phyloP scores from a whole-genome alignment of 176 grass and related monocot genomes.

The Ensete glaucum region DNA sequence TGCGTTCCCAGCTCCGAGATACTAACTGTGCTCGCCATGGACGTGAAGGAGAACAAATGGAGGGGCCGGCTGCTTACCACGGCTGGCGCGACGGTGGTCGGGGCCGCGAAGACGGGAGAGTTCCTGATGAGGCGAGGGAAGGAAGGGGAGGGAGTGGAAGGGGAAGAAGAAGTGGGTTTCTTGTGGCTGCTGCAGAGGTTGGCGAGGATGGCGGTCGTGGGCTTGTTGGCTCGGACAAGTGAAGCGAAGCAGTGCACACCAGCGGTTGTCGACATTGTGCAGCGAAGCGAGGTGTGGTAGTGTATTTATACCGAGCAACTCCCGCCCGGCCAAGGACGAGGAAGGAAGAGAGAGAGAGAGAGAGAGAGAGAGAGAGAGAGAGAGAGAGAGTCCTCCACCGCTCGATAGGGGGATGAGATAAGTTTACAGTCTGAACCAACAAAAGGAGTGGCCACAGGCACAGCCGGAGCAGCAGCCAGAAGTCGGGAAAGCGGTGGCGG shows the following conservation, averaged over 20 bases:
- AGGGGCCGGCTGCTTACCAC: no score
- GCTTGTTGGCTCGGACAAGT: constrained; percentile 16
- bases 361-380: not conserved
- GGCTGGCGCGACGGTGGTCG: constrained; percentile 7
- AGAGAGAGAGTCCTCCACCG: constrained; percentile 1
- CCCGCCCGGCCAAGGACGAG: not conserved
- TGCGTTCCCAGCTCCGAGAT: no score
- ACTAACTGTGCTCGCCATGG: no score
- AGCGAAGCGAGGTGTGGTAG: not conserved
- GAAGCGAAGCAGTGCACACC: constrained; percentile 25
- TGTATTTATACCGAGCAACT: constrained; percentile 14
- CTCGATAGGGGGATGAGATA: constrained; percentile 33
- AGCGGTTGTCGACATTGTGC: constrained; percentile 53
- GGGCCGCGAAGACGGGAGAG: constrained; percentile 42
- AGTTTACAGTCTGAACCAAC: not conserved
- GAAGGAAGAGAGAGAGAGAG: not conserved
- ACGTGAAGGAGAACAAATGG: no score
- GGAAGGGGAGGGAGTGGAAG: constrained; percentile 3
- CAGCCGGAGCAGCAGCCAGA: not conserved
- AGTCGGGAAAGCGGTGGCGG: not conserved
- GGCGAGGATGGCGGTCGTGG: no score
- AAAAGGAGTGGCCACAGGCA: constrained; percentile 24
- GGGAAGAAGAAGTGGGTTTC: not conserved
- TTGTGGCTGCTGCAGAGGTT: not conserved
- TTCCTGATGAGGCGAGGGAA: constrained; percentile 50